A percentile compares a stretch with the other conserved stretches of the same genome.
Evolutionary conservation across 352 stramenopile species (phyloP).

Genomic region (Pythium scleroteichum): DNA sequence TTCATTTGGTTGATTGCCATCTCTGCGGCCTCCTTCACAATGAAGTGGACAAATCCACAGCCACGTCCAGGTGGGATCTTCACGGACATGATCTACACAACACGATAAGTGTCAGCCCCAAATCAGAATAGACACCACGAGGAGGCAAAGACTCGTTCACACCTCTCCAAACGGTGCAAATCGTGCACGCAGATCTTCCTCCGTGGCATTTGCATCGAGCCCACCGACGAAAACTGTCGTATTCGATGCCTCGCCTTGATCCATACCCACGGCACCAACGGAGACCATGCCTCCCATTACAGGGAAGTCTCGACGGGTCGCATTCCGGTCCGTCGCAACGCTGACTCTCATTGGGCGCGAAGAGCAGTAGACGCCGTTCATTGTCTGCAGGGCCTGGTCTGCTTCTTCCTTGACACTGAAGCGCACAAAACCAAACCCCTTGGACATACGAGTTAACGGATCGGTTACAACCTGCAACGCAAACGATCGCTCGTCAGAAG

Average conservation of each 20-base stretch:
- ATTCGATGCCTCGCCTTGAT: conserved; percentile 71
- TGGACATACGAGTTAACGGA: conserved; percentile 85
- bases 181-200: conserved; percentile 82
- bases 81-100: conserved; percentile 65
- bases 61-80: conserved; percentile 87
- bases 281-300: conserved; percentile 17
- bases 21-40: conserved; percentile 78
- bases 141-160: conserved; percentile 31
- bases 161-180: conserved; percentile 83
- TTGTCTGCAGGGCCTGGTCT: conserved; percentile 84
- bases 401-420: conserved; percentile 89
- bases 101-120: background rate
- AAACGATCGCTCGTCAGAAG: conserved; percentile 2
- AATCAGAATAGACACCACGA: background rate
- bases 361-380: conserved; percentile 90
- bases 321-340: conserved; percentile 84
- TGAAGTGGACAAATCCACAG: conserved; percentile 91
- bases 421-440: conserved; percentile 92
- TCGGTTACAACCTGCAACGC: conserved; percentile 79
- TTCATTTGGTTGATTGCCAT: conserved; percentile 90
- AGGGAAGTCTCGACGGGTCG: background rate
- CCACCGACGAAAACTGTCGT: conserved; percentile 93
- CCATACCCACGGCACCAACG: conserved; percentile 17
- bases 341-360: conserved; percentile 89
- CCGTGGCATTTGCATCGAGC: conserved; percentile 74